phyloP scores from a whole-genome alignment of 2,329 filamentous ascomycete genomes.

The Colletotrichum nymphaeae region DNA sequence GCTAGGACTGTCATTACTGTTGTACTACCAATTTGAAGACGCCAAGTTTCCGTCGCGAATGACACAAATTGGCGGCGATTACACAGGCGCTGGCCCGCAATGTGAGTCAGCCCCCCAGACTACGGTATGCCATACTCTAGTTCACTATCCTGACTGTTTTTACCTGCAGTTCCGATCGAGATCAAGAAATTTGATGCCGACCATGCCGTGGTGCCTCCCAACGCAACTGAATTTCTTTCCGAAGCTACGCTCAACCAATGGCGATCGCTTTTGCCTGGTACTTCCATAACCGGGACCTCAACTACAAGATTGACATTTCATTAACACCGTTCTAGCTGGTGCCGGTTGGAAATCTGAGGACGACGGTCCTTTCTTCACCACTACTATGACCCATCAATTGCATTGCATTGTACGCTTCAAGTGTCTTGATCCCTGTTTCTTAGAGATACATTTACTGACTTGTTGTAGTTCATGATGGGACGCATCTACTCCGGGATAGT shows the following conservation, averaged over 20 bases:
- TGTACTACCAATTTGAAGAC: slow-evolving; percentile 34
- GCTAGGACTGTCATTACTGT: slow-evolving; percentile 21
- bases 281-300: not conserved
- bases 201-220: slow-evolving; percentile 51
- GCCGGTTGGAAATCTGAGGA: slow-evolving; percentile 47
- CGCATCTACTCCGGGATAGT: slow-evolving; percentile 45
- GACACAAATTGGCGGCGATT: slow-evolving; percentile 52
- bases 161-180: slow-evolving; percentile 46
- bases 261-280: slow-evolving; percentile 54
- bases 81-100: slow-evolving; percentile 48
- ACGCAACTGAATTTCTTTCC: slow-evolving; percentile 51
- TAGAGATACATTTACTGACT: not conserved
- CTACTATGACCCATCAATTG: slow-evolving; percentile 53
- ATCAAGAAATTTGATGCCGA: slow-evolving; percentile 52
- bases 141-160: slow-evolving; percentile 6
- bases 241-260: slow-evolving; percentile 49
- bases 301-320: not conserved
- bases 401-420: slow-evolving; percentile 49
- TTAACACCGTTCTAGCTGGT: slow-evolving; percentile 39
- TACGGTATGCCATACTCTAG: not conserved
- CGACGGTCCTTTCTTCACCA: slow-evolving; percentile 52
- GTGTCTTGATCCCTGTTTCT: not conserved
- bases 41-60: slow-evolving; percentile 3
- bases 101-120: slow-evolving; percentile 40
- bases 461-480: slow-evolving; percentile 47